Evolutionary conservation across 1,284 basidiomycete species (phyloP).

Genomic region (Rhodotorula sp.): DNA sequence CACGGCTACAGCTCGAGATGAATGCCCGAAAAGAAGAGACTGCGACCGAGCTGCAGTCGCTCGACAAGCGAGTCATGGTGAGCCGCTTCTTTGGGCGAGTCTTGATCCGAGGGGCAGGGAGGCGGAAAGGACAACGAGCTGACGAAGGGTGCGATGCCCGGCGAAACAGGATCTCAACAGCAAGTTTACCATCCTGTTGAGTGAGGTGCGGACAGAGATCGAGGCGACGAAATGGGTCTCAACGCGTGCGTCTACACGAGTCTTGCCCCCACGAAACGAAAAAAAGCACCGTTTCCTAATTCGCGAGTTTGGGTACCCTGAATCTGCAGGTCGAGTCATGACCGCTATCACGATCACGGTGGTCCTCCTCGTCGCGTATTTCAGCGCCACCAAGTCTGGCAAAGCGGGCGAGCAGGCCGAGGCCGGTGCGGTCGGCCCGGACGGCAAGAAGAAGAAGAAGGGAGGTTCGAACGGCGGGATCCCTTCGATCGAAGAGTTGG

Average conservation of each 20-base stretch:
- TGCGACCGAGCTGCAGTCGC: constrained; percentile 79
- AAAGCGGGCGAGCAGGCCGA: background rate
- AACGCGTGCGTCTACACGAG: constrained; percentile 30
- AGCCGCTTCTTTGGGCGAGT: constrained; percentile 27
- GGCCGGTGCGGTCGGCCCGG: too few species aligned
- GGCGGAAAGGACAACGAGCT: background rate
- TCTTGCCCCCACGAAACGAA: background rate
- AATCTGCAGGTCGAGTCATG: constrained; percentile 30
- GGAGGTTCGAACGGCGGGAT: background rate
- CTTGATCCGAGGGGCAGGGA: too few species aligned
- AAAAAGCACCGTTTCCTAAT: background rate
- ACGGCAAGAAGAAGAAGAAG: background rate
- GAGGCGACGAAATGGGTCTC: constrained; percentile 45
- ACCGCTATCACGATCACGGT: constrained; percentile 32
- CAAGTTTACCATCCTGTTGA: constrained; percentile 76
- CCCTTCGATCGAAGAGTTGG: constrained; percentile 25
- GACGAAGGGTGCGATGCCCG: background rate
- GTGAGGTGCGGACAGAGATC: constrained; percentile 64
- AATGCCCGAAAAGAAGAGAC: constrained; percentile 91
- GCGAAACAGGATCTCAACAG: constrained; percentile 70
- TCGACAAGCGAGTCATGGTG: constrained; percentile 87
- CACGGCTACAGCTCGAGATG: constrained; percentile 82
- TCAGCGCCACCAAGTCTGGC: constrained; percentile 11
- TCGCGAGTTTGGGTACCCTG: background rate
- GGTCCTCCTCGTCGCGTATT: constrained; percentile 26